Percentiles rank a stretch among this genome's conserved stretches.
These are phyloP conservation scores for Casuarina cunninghamiana DNA, from an alignment of 306 rosid genomes.

Conservation along the genomic window DNA sequence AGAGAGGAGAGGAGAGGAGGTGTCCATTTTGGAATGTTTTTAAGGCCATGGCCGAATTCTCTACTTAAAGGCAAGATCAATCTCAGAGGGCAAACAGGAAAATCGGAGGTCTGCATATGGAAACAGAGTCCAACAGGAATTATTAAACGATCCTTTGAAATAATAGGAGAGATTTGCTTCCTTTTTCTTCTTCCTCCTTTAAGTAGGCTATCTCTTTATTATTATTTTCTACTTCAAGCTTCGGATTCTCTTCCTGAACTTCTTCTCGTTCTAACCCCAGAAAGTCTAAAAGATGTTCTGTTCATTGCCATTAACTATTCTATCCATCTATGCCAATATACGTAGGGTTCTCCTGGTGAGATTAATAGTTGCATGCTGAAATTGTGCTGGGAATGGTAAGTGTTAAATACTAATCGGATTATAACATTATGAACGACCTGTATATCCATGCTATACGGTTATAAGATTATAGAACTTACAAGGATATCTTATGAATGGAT, in stretches of 20 bases:
- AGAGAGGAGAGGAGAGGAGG: neutral
- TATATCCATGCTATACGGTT: too few relatives aligned
- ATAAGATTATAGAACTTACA: too few relatives aligned
- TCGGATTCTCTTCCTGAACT: neutral
- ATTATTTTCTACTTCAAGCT: neutral
- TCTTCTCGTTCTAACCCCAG: neutral
- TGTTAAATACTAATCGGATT: too few relatives aligned
- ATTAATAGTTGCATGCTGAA: too few relatives aligned
- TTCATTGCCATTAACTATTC: neutral
- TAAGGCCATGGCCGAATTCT: neutral
- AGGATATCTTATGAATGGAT: too few relatives aligned
- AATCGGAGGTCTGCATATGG: conserved; percentile 3
- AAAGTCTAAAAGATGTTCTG: too few relatives aligned
- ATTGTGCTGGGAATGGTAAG: too few relatives aligned
- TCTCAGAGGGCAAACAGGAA: conserved; percentile 14
- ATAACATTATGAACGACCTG: too few relatives aligned
- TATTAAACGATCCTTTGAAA: neutral
- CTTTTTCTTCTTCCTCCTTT: neutral
- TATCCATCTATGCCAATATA: neutral
- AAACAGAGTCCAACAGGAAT: neutral
- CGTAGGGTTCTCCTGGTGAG: too few relatives aligned
- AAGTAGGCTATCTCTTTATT: too few relatives aligned
- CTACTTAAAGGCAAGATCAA: neutral
- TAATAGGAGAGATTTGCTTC: neutral
- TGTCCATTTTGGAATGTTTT: neutral